Evolutionary conservation across 371 early-diverging fungal species (phyloP).

Genomic region (Mortierella sp.): DNA sequence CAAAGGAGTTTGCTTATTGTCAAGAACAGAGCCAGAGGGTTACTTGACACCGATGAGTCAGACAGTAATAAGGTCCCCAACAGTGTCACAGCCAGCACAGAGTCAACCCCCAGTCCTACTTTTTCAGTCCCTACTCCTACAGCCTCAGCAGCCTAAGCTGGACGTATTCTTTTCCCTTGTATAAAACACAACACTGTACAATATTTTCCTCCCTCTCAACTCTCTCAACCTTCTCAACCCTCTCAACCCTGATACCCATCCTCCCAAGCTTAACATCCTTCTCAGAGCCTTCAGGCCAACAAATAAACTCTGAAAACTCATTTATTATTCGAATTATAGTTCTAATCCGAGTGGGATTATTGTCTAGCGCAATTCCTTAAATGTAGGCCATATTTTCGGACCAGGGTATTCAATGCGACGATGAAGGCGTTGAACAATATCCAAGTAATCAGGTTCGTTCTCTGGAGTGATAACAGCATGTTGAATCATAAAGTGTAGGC

Average conservation of each 20-base stretch:
- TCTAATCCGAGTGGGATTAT: conserved; percentile 25
- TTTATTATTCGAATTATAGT: neutral
- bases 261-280: neutral
- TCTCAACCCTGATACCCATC: neutral
- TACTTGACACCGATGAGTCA: conserved; percentile 27
- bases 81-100: neutral
- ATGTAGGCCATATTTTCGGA: conserved; percentile 61
- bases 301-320: neutral
- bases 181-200: conserved; percentile 4
- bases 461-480: conserved; percentile 80
- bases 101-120: neutral
- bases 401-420: conserved; percentile 78
- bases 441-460: conserved; percentile 86
- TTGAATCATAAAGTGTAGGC: conserved; percentile 89
- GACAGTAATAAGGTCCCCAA: neutral
- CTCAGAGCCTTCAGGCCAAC: neutral
- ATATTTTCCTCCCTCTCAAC: neutral
- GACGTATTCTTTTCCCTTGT: neutral
- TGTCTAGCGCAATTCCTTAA: conserved; percentile 22
- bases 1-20: conserved; percentile 41
- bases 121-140: neutral
- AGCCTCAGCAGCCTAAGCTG: neutral
- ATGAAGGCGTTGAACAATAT: conserved; percentile 75
- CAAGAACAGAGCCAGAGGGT: conserved; percentile 52
- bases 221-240: neutral